Evolutionary conservation across 176 grass and related monocot genomes (phyloP).

Genomic region (Aechmea fasciata): DNA sequence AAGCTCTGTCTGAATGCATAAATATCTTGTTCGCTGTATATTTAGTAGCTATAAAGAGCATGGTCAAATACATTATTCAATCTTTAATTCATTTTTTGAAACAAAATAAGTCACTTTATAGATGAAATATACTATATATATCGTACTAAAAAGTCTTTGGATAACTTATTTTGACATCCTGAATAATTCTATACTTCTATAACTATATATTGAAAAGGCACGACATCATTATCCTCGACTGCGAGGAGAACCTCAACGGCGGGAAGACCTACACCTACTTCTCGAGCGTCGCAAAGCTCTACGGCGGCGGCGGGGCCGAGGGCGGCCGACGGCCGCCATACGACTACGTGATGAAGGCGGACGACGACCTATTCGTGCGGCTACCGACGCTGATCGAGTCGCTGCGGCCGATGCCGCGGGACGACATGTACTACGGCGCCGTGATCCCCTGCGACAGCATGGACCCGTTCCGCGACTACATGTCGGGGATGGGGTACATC

Average conservation of each 20-base stretch:
- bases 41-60: too few relatives aligned
- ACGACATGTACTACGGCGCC: conserved; percentile 54
- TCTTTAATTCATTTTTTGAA: too few relatives aligned
- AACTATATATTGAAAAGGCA: neutral
- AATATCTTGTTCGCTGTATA: too few relatives aligned
- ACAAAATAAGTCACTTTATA: too few relatives aligned
- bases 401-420: conserved; percentile 25
- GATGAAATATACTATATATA: too few relatives aligned
- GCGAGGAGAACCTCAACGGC: conserved; percentile 71
- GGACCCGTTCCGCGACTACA: conserved; percentile 38
- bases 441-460: conserved; percentile 24
- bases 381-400: conserved; percentile 22
- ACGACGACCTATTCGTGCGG: conserved; percentile 68
- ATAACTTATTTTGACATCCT: too few relatives aligned
- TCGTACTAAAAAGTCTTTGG: too few relatives aligned
- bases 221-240: conserved; percentile 47
- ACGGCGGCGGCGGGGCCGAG: conserved; percentile 8
- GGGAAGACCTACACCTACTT: conserved; percentile 74
- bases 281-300: conserved; percentile 17
- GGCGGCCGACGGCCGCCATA: conserved; percentile 10
- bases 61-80: too few relatives aligned
- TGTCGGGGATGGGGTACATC: conserved; percentile 85
- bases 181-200: too few relatives aligned
- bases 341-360: conserved; percentile 70
- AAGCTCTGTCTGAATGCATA: too few relatives aligned